Conservation (phyloP, 2,329 filamentous ascomycete genomes). For the Talaromyces sp. region DNA sequence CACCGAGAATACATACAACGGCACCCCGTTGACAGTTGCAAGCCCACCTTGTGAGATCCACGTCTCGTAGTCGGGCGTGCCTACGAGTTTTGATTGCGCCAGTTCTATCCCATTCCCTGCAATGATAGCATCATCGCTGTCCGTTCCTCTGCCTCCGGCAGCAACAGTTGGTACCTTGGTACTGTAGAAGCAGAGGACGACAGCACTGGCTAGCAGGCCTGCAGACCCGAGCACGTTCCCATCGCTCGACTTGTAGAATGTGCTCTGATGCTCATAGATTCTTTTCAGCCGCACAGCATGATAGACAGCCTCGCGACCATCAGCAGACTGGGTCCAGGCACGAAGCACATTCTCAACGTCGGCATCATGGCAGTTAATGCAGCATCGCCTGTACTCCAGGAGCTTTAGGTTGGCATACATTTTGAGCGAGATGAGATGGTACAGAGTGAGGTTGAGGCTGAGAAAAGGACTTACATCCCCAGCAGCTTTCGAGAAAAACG, state of each 20-base stretch:
- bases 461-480: background rate
- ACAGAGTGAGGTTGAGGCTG: background rate
- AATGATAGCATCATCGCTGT: background rate
- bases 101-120: background rate
- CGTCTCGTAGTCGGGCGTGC: background rate
- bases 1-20: background rate
- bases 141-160: background rate
- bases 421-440: background rate
- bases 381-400: background rate
- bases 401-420: background rate
- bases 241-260: background rate
- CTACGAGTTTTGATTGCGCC: background rate
- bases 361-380: background rate
- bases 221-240: background rate
- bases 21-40: background rate
- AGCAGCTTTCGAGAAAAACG: background rate
- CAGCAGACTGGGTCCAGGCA: background rate
- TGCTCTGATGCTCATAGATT: background rate
- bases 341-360: background rate
- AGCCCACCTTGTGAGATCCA: background rate
- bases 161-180: background rate
- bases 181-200: background rate
- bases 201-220: background rate
- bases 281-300: background rate
- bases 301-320: background rate